These are phyloP conservation scores for Jatropha curcas DNA, from an alignment of 345 rosid genomes.

Conservation along the genomic window DNA sequence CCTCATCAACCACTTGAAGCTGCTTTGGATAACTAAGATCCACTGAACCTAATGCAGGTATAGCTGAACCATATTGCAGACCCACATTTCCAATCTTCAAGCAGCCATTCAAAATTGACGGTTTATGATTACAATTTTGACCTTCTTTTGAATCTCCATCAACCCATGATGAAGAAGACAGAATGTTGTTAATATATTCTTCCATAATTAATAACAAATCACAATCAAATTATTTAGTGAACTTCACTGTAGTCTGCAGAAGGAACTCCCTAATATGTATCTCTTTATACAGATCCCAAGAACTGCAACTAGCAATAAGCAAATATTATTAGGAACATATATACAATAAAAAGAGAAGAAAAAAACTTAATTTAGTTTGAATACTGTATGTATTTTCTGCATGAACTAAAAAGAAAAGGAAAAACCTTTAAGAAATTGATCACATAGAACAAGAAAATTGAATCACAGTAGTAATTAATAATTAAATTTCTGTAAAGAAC, in stretches of 20 bases:
- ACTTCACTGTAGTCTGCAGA: constrained; percentile 1
- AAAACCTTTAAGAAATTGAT: neutral
- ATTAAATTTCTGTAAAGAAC: neutral
- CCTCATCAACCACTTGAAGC: constrained; percentile 24
- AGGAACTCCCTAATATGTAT: neutral
- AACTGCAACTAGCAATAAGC: neutral
- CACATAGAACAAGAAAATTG: neutral
- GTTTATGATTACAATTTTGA: too few species aligned
- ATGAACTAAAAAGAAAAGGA: neutral
- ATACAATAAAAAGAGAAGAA: neutral
- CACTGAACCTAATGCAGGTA: constrained; percentile 9
- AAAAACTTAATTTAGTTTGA: neutral
- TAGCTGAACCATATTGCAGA: constrained; percentile 23
- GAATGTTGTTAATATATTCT: constrained; percentile 35
- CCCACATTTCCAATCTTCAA: constrained; percentile 25
- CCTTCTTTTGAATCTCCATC: constrained; percentile 32
- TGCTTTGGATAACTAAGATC: constrained; percentile 28
- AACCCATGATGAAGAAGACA: constrained; percentile 33
- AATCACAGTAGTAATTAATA: neutral
- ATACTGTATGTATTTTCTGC: too few species aligned
- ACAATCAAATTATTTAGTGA: neutral
- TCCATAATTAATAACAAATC: constrained; percentile 31
- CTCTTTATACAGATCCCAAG: neutral
- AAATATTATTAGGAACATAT: neutral
- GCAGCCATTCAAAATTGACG: constrained; percentile 24